Percentiles rank a stretch among this genome's conserved stretches.
phyloP scores from a whole-genome alignment of 768 basidiomycete genomes.

The Suillus weaverae region DNA sequence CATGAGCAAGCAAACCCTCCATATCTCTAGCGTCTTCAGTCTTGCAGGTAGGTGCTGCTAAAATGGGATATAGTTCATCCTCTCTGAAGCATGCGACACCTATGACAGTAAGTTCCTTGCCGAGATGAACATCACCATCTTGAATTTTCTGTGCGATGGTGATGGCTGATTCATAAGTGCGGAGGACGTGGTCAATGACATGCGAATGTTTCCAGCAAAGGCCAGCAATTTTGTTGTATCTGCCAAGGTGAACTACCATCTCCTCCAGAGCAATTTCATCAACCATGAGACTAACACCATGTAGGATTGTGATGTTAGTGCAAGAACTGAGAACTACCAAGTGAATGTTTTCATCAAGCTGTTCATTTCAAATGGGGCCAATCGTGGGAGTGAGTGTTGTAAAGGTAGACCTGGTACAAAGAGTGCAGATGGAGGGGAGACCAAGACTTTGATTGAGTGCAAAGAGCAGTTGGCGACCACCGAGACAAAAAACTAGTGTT shows the following conservation, averaged over 20 bases:
- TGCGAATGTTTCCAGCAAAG: neutral
- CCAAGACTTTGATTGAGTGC: neutral
- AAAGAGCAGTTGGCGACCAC: neutral
- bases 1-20: neutral
- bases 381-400: neutral
- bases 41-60: neutral
- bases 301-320: neutral
- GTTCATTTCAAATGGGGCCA: neutral
- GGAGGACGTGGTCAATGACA: neutral
- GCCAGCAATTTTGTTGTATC: neutral
- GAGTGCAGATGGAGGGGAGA: neutral
- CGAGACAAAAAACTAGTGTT: constrained; percentile 7
- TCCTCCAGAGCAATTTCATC: neutral
- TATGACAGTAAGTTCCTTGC: neutral
- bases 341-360: neutral
- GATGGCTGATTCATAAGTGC: neutral
- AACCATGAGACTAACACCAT: neutral
- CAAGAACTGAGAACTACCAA: neutral
- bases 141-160: neutral
- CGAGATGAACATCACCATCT: neutral
- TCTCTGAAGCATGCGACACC: neutral
- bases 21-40: neutral
- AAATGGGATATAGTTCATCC: neutral
- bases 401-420: neutral
- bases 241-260: neutral